Conservation (phyloP, 331 rosid species). For the Spiraea crenata region DNA sequence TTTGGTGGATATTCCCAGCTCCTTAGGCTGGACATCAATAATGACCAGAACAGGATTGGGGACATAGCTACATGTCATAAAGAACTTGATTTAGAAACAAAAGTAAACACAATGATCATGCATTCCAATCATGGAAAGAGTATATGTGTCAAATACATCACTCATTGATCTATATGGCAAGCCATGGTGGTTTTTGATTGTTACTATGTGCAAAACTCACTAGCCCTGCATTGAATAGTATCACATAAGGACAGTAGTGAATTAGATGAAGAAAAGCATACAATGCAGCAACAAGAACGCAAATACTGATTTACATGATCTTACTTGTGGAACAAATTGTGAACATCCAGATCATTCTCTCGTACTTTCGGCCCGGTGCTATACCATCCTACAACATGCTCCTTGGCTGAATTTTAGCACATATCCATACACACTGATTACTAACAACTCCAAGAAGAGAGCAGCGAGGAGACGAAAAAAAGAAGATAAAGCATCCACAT, state of each 20-base stretch:
- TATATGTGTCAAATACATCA: not conserved
- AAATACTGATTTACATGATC: constrained; percentile 12
- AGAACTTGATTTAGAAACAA: constrained; percentile 14
- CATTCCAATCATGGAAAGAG: not conserved
- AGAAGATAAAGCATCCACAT: not conserved
- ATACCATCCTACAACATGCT: constrained; percentile 96
- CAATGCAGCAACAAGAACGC: not conserved
- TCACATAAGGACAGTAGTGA: not conserved
- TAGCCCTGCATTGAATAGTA: not conserved
- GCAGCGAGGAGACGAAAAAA: not conserved
- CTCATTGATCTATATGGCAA: not conserved
- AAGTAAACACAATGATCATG: not conserved
- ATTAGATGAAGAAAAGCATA: not conserved
- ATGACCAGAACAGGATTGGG: constrained; percentile 93
- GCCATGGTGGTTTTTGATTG: no score
- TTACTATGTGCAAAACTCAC: no score
- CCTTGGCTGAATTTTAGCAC: constrained; percentile 60
- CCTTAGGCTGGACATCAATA: constrained; percentile 95
- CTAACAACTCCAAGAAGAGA: not conserved
- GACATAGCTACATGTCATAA: constrained; percentile 55
- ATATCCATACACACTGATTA: constrained; percentile 7
- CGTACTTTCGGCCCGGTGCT: constrained; percentile 94
- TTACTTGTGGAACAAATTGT: constrained; percentile 82
- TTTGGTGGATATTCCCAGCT: constrained; percentile 91
- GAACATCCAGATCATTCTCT: constrained; percentile 93